Evolutionary conservation across 257 asterid genomes (phyloP), one percentile per base, ranked within the genome.

Genomic region (Lavandula angustifolia): DNA sequence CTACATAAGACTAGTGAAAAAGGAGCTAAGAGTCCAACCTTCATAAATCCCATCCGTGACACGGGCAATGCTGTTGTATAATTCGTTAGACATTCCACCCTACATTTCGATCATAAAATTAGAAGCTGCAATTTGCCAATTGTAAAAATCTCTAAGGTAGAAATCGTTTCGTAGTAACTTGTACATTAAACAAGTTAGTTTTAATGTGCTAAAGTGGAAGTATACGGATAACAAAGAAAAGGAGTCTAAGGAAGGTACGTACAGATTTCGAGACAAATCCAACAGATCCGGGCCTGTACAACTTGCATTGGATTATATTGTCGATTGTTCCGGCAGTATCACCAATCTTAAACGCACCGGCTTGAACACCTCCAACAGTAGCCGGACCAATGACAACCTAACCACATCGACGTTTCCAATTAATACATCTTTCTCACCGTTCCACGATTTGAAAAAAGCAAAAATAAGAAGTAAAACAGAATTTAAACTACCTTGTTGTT

Each of bases 181-280:
- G 27, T 3, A 6, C 37, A 6, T 33, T 33, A 33, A 33, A 33
- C 37, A 1, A 6, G 37, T 33, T 33, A 33, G 27, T 22, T 22
- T 22, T 22, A 22, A 22, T 22, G 27, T 22, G 27, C 27, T 22
- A 22, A 22, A 33, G 37, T 1, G 37, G 37, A 22, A 22, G 37
- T 44, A 42, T 64, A n/a, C 11, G 35, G 54, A 54, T 29, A 40
- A 27, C 5, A 38, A 4, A 56, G 50, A 64, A 27, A 48, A 44
- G 57, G 44, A n/a, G 32, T 31, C 53, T n/a, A 17, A 33, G 34
- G 67, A 1, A 75, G 64, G 38, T 48, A 82, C 95, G 11, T 62
- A 92, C 98, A 60, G 99, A 92, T 87, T 92, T 92, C 75, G 99
- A 89, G 78, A 92, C 97, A 61, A 92, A 92, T 31, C 99, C 99